Evolutionary conservation across 1,284 basidiomycete species (phyloP), one percentile per base, ranked within the genome.

Genomic region (Cystobasidiaceae sp.): DNA sequence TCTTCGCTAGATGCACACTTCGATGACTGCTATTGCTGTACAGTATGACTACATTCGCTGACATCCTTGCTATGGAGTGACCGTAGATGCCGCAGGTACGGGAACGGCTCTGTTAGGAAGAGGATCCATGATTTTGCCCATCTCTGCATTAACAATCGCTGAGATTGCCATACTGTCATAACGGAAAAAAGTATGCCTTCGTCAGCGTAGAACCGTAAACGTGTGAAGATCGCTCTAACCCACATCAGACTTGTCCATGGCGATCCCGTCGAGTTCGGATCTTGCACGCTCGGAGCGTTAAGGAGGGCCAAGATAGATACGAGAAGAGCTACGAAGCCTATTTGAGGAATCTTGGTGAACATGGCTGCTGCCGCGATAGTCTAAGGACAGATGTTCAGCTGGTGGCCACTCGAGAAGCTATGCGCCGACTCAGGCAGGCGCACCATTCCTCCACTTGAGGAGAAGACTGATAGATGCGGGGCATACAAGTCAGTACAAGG

Each of bases 201-300:
- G n/a, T n/a, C n/a, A n/a, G n/a, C n/a, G n/a, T n/a, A n/a, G n/a
- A n/a, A n/a, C n/a, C n/a, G n/a, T n/a, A n/a, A n/a, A n/a, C n/a
- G n/a, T n/a, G n/a, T n/a, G n/a, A n/a, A n/a, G n/a, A n/a, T n/a
- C n/a, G n/a, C n/a, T n/a, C n/a, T n/a, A n/a, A 44, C 60, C 27
- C 60, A 62, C 60, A 62, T 62, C 49, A 62, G 21, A 50, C 60
- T 62, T 19, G 60, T 62, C 60, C 60, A 62, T 23, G 60, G 60
- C 4, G 60, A 62, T 3, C 27, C 21, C 2, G 37, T 21, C 19
- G 34, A 48, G 39, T 52, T 37, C 2, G 45, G 44, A 33, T 52
- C 50, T 32, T 39, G 37, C n/a, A 62, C 19, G 3, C 33, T 41
- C n/a, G 49, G 25, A 21, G 34, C 49, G 25, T 62, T 62, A 11